Evolutionary conservation across 2,329 filamentous ascomycete species (phyloP).

Genomic region (Fusarium sp.): DNA sequence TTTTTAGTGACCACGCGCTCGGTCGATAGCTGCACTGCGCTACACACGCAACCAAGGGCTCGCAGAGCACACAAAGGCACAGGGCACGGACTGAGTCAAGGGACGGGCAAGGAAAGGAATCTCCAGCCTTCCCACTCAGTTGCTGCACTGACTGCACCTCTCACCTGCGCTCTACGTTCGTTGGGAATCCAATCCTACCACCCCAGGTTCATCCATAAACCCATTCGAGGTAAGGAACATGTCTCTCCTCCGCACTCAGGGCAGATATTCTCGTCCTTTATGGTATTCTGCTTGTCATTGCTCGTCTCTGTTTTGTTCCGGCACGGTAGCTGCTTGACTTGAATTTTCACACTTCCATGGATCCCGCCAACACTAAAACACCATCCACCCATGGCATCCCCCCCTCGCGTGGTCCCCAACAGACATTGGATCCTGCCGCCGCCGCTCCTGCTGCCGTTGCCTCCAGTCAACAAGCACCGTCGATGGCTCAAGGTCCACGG

Average conservation of each 20-base stretch:
- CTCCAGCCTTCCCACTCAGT: not conserved
- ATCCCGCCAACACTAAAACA: slow-evolving; percentile 22
- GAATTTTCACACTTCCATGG: slow-evolving; percentile 20
- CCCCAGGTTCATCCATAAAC: not conserved
- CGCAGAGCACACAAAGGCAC: slow-evolving; percentile 3
- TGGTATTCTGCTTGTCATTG: not conserved
- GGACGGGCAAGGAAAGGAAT: not conserved
- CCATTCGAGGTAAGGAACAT: slow-evolving; percentile 30
- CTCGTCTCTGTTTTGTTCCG: not conserved
- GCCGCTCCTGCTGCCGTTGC: not conserved
- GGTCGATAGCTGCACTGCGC: slow-evolving; percentile 7
- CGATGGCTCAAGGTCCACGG: slow-evolving; percentile 11
- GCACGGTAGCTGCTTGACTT: slow-evolving; percentile 18
- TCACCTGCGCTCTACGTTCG: not conserved
- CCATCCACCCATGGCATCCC: slow-evolving; percentile 27
- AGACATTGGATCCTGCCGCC: not conserved
- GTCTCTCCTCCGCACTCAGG: slow-evolving; percentile 11
- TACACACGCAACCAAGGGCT: slow-evolving; percentile 2
- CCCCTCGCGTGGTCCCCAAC: slow-evolving; percentile 22
- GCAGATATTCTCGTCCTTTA: slow-evolving; percentile 7
- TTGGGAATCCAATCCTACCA: slow-evolving; percentile 1
- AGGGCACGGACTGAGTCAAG: not conserved
- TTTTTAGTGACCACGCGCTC: slow-evolving; percentile 13
- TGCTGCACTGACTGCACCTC: not conserved
- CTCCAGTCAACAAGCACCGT: not conserved